phyloP scores from a whole-genome alignment of 106 monocot species.

The Dioscorea dumetorum region DNA sequence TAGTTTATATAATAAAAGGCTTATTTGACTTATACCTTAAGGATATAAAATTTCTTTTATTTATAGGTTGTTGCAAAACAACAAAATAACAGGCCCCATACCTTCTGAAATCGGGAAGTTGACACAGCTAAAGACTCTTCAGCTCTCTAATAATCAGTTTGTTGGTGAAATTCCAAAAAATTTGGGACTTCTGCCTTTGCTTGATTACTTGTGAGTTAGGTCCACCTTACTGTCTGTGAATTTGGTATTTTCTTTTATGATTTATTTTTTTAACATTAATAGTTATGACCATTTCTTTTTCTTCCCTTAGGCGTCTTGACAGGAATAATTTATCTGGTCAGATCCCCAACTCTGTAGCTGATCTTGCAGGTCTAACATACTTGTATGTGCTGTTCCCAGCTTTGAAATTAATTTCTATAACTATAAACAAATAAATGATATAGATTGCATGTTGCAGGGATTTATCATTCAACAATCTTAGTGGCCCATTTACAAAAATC shows the following conservation, averaged over 20 bases:
- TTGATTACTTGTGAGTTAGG: constrained; percentile 67
- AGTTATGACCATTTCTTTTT: background rate
- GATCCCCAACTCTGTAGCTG: constrained; percentile 74
- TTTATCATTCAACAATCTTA: constrained; percentile 92
- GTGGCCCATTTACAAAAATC: constrained; percentile 76
- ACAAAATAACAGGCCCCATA: constrained; percentile 66
- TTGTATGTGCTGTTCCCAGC: constrained; percentile 49
- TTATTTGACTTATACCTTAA: too few relatives aligned
- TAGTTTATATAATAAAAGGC: too few relatives aligned
- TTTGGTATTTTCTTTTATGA: background rate
- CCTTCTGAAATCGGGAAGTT: constrained; percentile 80
- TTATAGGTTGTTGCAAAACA: constrained; percentile 81
- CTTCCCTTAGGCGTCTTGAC: constrained; percentile 56
- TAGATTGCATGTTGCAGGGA: constrained; percentile 48
- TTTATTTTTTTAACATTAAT: background rate
- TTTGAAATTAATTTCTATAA: background rate
- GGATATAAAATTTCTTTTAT: background rate
- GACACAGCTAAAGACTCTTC: constrained; percentile 64
- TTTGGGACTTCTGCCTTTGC: constrained; percentile 57
- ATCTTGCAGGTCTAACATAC: constrained; percentile 76
- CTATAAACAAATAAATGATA: constrained; percentile 3
- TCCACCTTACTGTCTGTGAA: background rate
- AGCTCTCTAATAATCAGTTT: constrained; percentile 83
- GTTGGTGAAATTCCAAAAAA: constrained; percentile 71
- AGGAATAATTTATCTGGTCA: constrained; percentile 85